Evolutionary conservation across 305 asterid species (phyloP).

Genomic region (Petunia hybrid): DNA sequence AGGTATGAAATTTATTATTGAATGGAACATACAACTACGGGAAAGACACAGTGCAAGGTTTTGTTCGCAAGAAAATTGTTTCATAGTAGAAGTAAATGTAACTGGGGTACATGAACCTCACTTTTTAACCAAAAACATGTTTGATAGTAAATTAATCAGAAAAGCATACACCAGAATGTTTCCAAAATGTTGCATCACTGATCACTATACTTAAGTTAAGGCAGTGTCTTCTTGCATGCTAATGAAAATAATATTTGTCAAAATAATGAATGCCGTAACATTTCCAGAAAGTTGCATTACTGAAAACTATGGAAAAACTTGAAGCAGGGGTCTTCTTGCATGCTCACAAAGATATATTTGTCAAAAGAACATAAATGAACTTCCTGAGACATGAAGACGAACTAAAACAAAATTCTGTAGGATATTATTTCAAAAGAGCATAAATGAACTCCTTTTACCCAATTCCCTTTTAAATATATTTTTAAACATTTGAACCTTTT

Average conservation of each 20-base stretch:
- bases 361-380: constrained; percentile 13
- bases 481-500: not conserved
- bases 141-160: constrained; percentile 12
- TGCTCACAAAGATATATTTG: constrained; percentile 18
- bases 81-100: not conserved
- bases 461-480: not conserved
- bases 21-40: not conserved
- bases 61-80: constrained; percentile 5
- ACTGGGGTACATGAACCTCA: not conserved
- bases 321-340: not conserved
- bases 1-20: not conserved
- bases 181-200: not conserved
- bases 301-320: not conserved
- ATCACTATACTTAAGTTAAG: not conserved
- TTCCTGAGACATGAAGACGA: constrained; percentile 7
- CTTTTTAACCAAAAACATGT: not conserved
- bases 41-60: not conserved
- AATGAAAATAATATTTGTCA: constrained; percentile 2
- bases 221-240: not conserved
- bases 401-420: not conserved
- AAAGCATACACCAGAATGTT: not conserved
- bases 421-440: no score
- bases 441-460: no score
- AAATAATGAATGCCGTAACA: not conserved
- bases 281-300: not conserved